Conservation (phyloP, 768 basidiomycete genomes). For the Russula earlei region DNA sequence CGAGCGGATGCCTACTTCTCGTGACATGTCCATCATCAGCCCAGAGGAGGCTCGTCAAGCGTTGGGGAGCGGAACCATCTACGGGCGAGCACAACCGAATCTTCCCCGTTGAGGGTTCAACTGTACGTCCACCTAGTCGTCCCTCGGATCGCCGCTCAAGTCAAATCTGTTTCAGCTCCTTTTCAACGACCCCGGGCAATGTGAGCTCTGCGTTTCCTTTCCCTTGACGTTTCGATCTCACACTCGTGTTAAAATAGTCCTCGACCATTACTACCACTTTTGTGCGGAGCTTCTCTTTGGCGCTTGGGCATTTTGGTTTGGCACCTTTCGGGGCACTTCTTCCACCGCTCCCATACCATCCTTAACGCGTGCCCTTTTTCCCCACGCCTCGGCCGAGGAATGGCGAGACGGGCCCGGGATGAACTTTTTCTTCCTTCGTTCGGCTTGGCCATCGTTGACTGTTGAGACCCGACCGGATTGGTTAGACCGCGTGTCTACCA, state of each 20-base stretch:
- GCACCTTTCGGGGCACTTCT: slow-evolving; percentile 30
- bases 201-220: slow-evolving; percentile 19
- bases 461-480: slow-evolving; percentile 67
- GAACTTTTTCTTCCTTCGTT: slow-evolving; percentile 67
- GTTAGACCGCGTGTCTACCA: slow-evolving; percentile 44
- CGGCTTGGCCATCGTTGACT: slow-evolving; percentile 59
- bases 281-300: slow-evolving; percentile 76
- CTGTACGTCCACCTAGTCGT: slow-evolving; percentile 36
- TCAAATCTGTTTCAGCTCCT: slow-evolving; percentile 16
- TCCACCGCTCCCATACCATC: slow-evolving; percentile 16
- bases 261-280: slow-evolving; percentile 84
- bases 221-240: background rate
- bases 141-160: background rate
- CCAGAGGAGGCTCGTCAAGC: slow-evolving; percentile 45
- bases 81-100: slow-evolving; percentile 36
- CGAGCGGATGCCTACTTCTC: slow-evolving; percentile 53
- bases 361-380: slow-evolving; percentile 61
- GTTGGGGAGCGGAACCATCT: slow-evolving; percentile 44
- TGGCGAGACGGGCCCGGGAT: slow-evolving; percentile 77
- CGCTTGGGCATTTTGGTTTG: slow-evolving; percentile 64
- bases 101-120: slow-evolving; percentile 62
- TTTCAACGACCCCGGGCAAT: slow-evolving; percentile 64
- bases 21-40: slow-evolving; percentile 53
- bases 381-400: slow-evolving; percentile 44
- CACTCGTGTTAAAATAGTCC: slow-evolving; percentile 30